Evolutionary conservation across 2,329 filamentous ascomycete species (phyloP), one percentile per base, ranked within the genome.

Genomic region (Coleophoma crateriformis): DNA sequence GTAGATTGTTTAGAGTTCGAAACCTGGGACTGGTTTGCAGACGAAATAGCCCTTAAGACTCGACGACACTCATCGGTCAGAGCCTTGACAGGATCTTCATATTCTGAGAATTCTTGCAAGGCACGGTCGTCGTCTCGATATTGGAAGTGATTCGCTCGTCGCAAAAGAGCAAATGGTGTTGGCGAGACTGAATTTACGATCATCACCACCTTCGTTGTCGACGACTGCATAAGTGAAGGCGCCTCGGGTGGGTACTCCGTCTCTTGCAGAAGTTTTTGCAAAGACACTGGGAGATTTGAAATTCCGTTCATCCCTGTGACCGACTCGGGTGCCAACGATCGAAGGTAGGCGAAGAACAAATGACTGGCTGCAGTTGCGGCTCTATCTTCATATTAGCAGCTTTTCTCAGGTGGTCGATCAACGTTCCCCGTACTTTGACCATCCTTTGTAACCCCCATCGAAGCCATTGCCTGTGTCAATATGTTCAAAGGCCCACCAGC

Each of bases 401-500:
- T 11, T 20, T n/a, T 13, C 27, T 13, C 37, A 47, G 33, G 13
- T 27, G 7, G 44, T 22, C n/a, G n/a, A n/a, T 11, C 32, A 41
- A 32, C 37, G 13, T 4, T 37, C 35, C 64, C 19, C 81, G 68
- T 72, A 91, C 87, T 74, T 84, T 58, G 85, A 75, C 91, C 94
- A 99, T 41, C 82, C 82, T 64, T 87, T 88, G 70, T 99, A 99
- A 48, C 92, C 91, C 38, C 89, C 89, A 58, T 97, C 94, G 60
- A 99, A 99, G 14, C 94, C 94, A 65, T 87, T 92, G 39, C 87
- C 88, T 7, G 84, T 84, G 65, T 97, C 91, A 43, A 77, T 81
- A 58, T 95, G 89, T 63, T 96, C 92, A 66, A 99, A 99, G 1
- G 92, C 90, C 94, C 94, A 99, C 94, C 94, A 99, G 42, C 91